Base-by-base conservation (phyloP, 768 basidiomycete genomes). In the Boletus barrowsii region DNA sequence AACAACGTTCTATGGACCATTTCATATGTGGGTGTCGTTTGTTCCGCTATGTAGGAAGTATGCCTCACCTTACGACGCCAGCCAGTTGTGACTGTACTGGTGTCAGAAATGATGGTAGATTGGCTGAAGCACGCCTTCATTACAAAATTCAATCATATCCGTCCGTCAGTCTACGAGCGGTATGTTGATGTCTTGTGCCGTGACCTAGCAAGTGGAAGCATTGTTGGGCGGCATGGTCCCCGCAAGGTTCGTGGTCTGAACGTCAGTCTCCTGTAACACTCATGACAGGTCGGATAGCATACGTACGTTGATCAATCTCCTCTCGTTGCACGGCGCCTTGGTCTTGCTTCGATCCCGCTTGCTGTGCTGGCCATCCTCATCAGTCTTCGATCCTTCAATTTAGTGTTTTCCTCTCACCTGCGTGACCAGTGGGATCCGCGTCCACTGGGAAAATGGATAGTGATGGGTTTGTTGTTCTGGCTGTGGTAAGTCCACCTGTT, bases 81-180 rank as follows among this genome's bases (percentile, higher is more conserved):
- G 94, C 97, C 97, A 20, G 93, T 96, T 2, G 60, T 98, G 47
- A 89, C 90, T 3, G 97, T 99, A 4, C 78, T 98, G 70, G 65
- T 85, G 5, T 96, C 93, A 3, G 97, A 99, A 70, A 89, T 92
- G 81, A 70, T 90, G 13, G 97, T 99, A 11, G 97, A 99, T 68
- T 99, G 96, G 96, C 78, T 98, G 47, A 99, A 99, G 69, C 97
- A 99, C 65, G 96, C 95, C 10, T 99, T 98, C 73, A 98, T 99
- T 63, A 96, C 95, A 47, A 99, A 99, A 71, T 98, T 98, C 76
- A 99, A 99, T 62, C 96, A 98, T 64, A 95, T 99, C 44, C 85
- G 95, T 0, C 93, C 94, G 0, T 89, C 88, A 0, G 93, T 98
- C 3, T 99, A 98, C 61, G 93, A 93, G 58, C 82, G 96, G 15